Evolutionary conservation across 2,329 filamentous ascomycete species (phyloP), one percentile per base, ranked within the genome.

Genomic region (Penicillium sp.): DNA sequence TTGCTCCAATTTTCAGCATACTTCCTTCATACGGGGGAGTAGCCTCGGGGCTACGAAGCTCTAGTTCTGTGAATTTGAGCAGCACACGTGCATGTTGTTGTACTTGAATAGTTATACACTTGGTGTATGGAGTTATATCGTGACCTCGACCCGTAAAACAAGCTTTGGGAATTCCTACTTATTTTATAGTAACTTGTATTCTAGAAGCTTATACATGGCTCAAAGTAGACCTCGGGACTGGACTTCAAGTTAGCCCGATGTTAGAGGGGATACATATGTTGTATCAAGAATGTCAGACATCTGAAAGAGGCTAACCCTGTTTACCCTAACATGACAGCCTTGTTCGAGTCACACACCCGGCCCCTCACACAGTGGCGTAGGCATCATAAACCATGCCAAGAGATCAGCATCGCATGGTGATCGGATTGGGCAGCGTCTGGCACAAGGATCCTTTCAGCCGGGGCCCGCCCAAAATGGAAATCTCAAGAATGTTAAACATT

Each of bases 331-430:
- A 29, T 38, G 29, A 27, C 40, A 36, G 5, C n/a, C 9, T 29
- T 29, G 4, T 19, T n/a, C 29, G 4, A 13, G 19, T 43, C 45
- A 25, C 19, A 48, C 19, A 29, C 13, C 31, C 19, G 19, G 27
- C 4, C 15, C 34, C 53, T 44, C 34, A 8, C 34, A 45, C 25
- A 21, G 47, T 52, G 40, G 40, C 53, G 33, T 39, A 7, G 3
- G 23, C 25, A 31, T 33, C 21, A 52, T 27, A 4, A 46, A 27
- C 25, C 5, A 40, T 52, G 53, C 53, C 53, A 56, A 56, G 53
- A 56, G 53, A 52, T 56, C 53, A 52, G 48, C 48, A 15, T 45
- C 27, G 9, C 25, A n/a, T 23, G 47, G 23, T 11, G 39, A 38
- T 55, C 13, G 15, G 39, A 55, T 45, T 55, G 53, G 53, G 29